Evolutionary conservation across 176 grass and related monocot species (phyloP).

Genomic region (Eremochloa ophiuroides): DNA sequence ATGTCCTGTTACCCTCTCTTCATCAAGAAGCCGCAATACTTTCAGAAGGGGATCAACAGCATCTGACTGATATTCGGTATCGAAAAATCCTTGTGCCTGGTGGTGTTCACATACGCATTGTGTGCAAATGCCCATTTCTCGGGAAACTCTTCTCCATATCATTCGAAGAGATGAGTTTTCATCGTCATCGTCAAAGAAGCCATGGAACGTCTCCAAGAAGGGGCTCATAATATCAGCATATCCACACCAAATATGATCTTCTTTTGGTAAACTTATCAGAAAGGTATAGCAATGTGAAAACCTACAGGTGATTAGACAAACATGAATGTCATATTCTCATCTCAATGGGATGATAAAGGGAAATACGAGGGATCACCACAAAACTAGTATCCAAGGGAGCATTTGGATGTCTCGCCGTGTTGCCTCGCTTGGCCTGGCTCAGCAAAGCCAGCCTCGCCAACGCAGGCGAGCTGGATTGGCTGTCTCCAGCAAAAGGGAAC

Average conservation of each 20-base stretch:
- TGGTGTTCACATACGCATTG: slow-evolving; percentile 90
- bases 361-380: background rate
- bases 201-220: slow-evolving; percentile 81
- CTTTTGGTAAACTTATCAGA: slow-evolving; percentile 46
- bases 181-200: slow-evolving; percentile 52
- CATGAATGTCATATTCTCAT: slow-evolving; percentile 18
- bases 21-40: slow-evolving; percentile 62
- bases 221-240: slow-evolving; percentile 76
- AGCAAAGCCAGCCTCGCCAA: too few species aligned
- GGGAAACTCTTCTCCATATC: slow-evolving; percentile 74
- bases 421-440: too few species aligned
- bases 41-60: slow-evolving; percentile 70
- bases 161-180: slow-evolving; percentile 46
- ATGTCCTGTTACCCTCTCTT: slow-evolving; percentile 71
- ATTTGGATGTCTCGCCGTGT: too few species aligned
- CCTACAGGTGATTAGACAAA: slow-evolving; percentile 47
- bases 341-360: background rate
- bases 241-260: slow-evolving; percentile 85
- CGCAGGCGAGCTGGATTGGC: too few species aligned
- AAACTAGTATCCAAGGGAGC: too few species aligned
- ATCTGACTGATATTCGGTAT: slow-evolving; percentile 54
- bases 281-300: slow-evolving; percentile 87
- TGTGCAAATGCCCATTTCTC: slow-evolving; percentile 65
- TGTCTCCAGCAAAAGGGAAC: too few species aligned
- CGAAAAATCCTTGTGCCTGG: slow-evolving; percentile 63